A percentile compares a stretch with the other conserved stretches of the same genome.
These are phyloP conservation scores for Lycium barbarum DNA, from an alignment of 257 asterid species.

Conservation along the genomic window DNA sequence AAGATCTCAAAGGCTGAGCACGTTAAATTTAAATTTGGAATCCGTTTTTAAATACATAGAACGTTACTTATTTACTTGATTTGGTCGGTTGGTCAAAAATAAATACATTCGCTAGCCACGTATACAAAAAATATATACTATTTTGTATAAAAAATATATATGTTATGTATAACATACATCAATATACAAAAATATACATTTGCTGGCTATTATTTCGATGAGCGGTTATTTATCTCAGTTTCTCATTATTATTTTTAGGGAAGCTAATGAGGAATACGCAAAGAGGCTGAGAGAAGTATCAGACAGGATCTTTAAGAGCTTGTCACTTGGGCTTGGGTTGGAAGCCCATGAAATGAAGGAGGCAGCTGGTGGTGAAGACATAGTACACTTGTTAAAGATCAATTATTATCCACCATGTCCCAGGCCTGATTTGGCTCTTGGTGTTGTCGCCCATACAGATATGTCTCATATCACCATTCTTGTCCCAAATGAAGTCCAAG, in stretches of 20 bases:
- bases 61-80: too few species aligned
- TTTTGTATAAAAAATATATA: too few species aligned
- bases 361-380: conserved; percentile 68
- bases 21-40: too few species aligned
- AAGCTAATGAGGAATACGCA: conserved; percentile 64
- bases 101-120: too few species aligned
- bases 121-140: too few species aligned
- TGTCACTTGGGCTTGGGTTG: conserved; percentile 73
- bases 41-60: too few species aligned
- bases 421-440: conserved; percentile 82
- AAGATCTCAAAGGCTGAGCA: too few species aligned
- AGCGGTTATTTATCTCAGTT: too few species aligned
- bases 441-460: conserved; percentile 94
- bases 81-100: too few species aligned
- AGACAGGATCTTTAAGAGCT: conserved; percentile 48
- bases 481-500: conserved; percentile 82
- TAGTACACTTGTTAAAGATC: conserved; percentile 64
- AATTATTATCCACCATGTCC: conserved; percentile 95
- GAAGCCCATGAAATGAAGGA: conserved; percentile 55
- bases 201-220: too few species aligned
- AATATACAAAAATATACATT: too few species aligned
- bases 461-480: conserved; percentile 73
- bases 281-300: conserved; percentile 55
- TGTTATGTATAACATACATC: too few species aligned
- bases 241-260: conserved; percentile 43